phyloP scores from a whole-genome alignment of 2,329 filamentous ascomycete genomes.

The Talaromyces sp. region DNA sequence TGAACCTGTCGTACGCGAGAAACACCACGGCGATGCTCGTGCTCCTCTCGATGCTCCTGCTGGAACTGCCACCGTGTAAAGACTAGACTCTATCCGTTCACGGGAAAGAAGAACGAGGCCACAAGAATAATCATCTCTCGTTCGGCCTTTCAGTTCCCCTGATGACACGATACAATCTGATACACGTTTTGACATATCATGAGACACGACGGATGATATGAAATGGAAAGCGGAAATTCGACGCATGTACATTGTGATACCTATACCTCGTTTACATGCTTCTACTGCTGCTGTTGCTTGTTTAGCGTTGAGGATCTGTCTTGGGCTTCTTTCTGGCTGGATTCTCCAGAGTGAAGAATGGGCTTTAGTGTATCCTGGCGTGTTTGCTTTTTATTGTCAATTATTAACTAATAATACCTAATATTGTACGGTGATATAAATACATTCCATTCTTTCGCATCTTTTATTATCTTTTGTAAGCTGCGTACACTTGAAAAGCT shows the following conservation, averaged over 20 bases:
- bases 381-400: neutral
- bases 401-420: neutral
- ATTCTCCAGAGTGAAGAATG: neutral
- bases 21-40: slow-evolving; percentile 15
- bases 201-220: neutral
- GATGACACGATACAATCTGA: neutral
- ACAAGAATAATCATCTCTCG: neutral
- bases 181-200: neutral
- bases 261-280: neutral
- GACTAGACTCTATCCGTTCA: neutral
- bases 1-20: slow-evolving; percentile 20
- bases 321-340: neutral
- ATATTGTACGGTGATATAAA: neutral
- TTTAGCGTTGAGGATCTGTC: neutral
- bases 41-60: slow-evolving; percentile 18
- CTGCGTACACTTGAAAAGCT: too few species aligned
- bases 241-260: slow-evolving; percentile 5
- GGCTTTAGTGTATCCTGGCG: neutral
- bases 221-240: neutral
- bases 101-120: neutral
- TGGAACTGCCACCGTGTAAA: neutral
- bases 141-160: neutral
- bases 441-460: neutral
- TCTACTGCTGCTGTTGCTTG: neutral
- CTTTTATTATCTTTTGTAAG: too few species aligned